Evolutionary conservation across 2,329 filamentous ascomycete species (phyloP), one percentile per base, ranked within the genome.

Genomic region (Calonectria naviculata): DNA sequence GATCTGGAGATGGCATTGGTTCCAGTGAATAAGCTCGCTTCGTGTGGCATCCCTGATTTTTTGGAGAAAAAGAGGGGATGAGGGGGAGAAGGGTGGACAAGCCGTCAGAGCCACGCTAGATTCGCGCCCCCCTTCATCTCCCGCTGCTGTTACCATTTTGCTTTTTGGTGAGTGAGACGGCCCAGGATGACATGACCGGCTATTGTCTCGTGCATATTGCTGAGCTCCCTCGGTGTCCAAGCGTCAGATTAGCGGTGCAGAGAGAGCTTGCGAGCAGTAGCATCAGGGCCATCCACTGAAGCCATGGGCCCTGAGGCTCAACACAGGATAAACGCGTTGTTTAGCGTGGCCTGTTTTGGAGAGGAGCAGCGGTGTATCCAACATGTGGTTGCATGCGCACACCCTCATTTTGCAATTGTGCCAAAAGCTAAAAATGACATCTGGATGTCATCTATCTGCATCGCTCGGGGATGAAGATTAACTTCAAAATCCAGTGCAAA

Each of bases 11-110:
- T 36, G 31, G 19, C 24, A 61, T 52, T 44, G 62, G 67, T 67
- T 68, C 61, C 68, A 68, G 66, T 63, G 46, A 68, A 71, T 71
- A 73, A 73, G 65, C 71, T 73, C 68, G 63, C 47, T 60, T 61
- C 29, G 31, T 60, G 60, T 60, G 49, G 38, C 44, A 68, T 64
- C 58, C 58, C 54, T 38, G 66, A 15, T 62, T 63, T 41, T 41
- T 68, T 64, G 66, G 60, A 64, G 60, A 47, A 64, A 64, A 56
- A 42, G 49, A 58, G 58, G 66, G 60, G 38, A 36, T 31, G 46
- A 24, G 9, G 44, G 24, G 38, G 38, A 21, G 21, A 8, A 38
- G 26, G 36, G 47, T n/a, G 52, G 52, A 34, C 19, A 34, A 58
- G 52, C 52, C 52, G 52, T 34, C 31, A 58, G 36, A 38, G 24